Conservation (phyloP, 139 green algal genomes). For the Asterochloris sp. region DNA sequence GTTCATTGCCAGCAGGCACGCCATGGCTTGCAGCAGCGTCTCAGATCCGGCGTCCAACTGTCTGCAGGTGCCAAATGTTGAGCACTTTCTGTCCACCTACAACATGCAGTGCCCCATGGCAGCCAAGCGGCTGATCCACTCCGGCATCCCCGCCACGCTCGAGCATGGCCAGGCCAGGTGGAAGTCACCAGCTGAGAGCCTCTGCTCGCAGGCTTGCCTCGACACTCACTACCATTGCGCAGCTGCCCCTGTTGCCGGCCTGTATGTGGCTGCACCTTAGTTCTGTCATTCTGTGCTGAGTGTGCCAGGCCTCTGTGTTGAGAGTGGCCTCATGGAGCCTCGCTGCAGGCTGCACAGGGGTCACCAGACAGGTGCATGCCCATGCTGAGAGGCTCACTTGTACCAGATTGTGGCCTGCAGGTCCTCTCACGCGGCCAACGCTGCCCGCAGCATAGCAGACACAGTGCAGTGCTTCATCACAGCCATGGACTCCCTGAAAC, state of each 20-base stretch:
- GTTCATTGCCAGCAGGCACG: no score
- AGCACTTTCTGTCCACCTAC: slow-evolving; percentile 85
- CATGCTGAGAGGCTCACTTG: no score
- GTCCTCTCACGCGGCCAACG: slow-evolving; percentile 21
- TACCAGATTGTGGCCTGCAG: not conserved
- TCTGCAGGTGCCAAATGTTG: slow-evolving; percentile 78
- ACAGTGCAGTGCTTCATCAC: slow-evolving; percentile 94
- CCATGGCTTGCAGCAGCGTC: not conserved
- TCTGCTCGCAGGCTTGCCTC: no score
- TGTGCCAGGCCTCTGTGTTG: no score
- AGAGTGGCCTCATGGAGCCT: no score
- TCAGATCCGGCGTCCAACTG: not conserved
- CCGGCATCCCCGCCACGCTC: slow-evolving; percentile 81
- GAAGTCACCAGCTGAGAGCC: not conserved
- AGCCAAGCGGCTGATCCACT: slow-evolving; percentile 67
- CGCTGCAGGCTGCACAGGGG: no score
- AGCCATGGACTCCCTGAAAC: slow-evolving; percentile 87
- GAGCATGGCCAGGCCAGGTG: slow-evolving; percentile 55
- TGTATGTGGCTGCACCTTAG: not conserved
- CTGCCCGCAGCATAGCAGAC: slow-evolving; percentile 64
- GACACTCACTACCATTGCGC: not conserved
- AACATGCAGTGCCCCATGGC: slow-evolving; percentile 96
- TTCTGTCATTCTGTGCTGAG: no score
- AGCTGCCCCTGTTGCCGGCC: not conserved
- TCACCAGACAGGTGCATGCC: no score